Conservation (phyloP, 139 green algal species). For the Protoeuglena noctilucae region DNA sequence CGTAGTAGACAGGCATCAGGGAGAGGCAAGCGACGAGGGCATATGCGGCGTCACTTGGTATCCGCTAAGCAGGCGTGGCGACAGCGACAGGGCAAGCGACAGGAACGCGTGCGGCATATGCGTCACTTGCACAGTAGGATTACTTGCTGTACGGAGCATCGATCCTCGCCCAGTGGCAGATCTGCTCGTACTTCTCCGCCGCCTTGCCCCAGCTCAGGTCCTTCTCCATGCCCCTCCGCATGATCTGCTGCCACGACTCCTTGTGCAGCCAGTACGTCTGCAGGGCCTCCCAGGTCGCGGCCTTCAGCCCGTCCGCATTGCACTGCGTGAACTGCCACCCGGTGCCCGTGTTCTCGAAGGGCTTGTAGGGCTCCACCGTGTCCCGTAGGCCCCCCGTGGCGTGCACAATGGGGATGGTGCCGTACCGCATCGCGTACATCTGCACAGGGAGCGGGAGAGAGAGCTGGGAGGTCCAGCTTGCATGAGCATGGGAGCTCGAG, state of each 20-base stretch:
- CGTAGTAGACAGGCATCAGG: too few species aligned
- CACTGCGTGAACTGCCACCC: not conserved
- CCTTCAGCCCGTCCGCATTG: not conserved
- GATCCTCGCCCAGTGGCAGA: slow-evolving; percentile 80
- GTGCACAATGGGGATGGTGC: slow-evolving; percentile 83
- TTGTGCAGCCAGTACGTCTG: slow-evolving; percentile 19
- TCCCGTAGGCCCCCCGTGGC: slow-evolving; percentile 69
- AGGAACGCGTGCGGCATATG: too few species aligned
- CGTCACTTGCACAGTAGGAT: too few species aligned
- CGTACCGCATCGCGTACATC: slow-evolving; percentile 94
- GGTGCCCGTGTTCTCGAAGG: slow-evolving; percentile 7
- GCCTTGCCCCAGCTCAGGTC: slow-evolving; percentile 79
- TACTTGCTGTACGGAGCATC: slow-evolving; percentile 18
- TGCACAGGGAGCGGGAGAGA: too few species aligned
- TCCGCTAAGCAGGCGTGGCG: too few species aligned
- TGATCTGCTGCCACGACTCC: slow-evolving; percentile 21
- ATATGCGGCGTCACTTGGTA: too few species aligned
- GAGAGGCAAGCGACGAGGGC: too few species aligned
- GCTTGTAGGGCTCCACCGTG: slow-evolving; percentile 66
- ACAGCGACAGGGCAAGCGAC: too few species aligned
- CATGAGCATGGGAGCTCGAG: too few species aligned
- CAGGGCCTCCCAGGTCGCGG: slow-evolving; percentile 20
- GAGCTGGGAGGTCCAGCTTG: too few species aligned
- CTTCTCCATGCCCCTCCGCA: slow-evolving; percentile 50
- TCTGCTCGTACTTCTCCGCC: slow-evolving; percentile 77